A percentile compares a stretch with the other conserved stretches of the same genome.
These are phyloP conservation scores for Brassica juncea DNA, from an alignment of 345 rosid genomes.

Conservation along the genomic window DNA sequence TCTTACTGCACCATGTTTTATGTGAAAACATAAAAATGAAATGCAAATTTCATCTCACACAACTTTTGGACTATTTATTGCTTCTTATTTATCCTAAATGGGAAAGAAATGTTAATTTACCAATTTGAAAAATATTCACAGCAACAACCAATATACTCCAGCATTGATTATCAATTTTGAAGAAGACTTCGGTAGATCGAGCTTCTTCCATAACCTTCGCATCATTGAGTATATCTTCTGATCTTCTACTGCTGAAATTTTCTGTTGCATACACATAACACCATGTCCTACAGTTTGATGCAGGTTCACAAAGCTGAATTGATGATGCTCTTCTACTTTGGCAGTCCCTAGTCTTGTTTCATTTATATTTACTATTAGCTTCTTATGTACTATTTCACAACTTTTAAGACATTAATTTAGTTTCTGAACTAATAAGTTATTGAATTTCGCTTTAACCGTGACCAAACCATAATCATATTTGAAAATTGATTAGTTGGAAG, in stretches of 20 bases:
- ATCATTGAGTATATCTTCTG: too few species aligned
- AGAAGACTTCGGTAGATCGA: background rate
- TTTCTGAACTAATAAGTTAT: background rate
- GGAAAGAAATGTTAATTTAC: background rate
- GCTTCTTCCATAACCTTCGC: background rate
- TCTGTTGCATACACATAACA: background rate
- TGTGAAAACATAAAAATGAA: background rate
- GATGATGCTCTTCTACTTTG: background rate
- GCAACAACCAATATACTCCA: background rate
- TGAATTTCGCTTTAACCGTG: background rate
- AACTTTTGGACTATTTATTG: too few species aligned
- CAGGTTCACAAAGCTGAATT: background rate
- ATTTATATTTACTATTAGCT: background rate
- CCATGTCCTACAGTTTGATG: background rate
- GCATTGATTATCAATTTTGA: background rate
- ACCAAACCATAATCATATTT: background rate
- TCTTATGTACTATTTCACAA: background rate
- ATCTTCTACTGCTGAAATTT: background rate
- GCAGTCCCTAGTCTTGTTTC: background rate
- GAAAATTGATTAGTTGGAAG: background rate
- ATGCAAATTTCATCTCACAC: background rate
- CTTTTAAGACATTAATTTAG: background rate
- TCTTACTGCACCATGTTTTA: too few species aligned
- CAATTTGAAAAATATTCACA: background rate
- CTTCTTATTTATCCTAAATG: background rate